Percentiles rank a stretch among this genome's conserved stretches.
These are phyloP conservation scores for Hemileia vastatrix DNA, from an alignment of 1,284 basidiomycete genomes.

Conservation along the genomic window DNA sequence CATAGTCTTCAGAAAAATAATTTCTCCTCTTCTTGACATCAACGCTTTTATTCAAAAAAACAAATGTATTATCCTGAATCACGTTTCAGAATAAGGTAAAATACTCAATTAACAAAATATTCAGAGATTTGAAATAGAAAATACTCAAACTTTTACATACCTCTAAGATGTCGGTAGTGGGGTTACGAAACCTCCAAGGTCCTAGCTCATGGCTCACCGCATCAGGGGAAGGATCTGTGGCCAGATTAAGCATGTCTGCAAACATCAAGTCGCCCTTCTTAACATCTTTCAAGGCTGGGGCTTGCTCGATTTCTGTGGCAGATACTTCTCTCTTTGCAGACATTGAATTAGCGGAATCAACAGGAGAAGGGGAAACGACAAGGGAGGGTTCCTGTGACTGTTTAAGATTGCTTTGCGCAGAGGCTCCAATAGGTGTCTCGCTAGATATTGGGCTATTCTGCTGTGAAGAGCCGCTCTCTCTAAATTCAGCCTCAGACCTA, in stretches of 20 bases:
- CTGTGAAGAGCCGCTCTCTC: too few species aligned
- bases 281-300: constrained; percentile 36
- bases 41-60: constrained; percentile 44
- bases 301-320: constrained; percentile 34
- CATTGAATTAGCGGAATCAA: too few species aligned
- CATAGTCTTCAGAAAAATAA: constrained; percentile 36
- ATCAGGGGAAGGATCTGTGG: constrained; percentile 21
- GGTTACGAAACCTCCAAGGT: constrained; percentile 45
- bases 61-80: constrained; percentile 45
- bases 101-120: not conserved
- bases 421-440: too few species aligned
- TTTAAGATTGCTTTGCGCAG: too few species aligned
- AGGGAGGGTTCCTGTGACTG: too few species aligned
- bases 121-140: not conserved
- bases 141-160: constrained; percentile 11
- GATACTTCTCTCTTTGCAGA: too few species aligned
- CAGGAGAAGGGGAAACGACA: too few species aligned
- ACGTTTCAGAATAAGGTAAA: not conserved
- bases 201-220: constrained; percentile 40
- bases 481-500: too few species aligned
- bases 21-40: constrained; percentile 44
- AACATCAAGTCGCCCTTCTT: constrained; percentile 36
- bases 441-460: too few species aligned
- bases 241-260: constrained; percentile 31
- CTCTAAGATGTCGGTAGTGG: constrained; percentile 45